Conservation (phyloP, 768 basidiomycete genomes). For the Amyloporia xantha region DNA sequence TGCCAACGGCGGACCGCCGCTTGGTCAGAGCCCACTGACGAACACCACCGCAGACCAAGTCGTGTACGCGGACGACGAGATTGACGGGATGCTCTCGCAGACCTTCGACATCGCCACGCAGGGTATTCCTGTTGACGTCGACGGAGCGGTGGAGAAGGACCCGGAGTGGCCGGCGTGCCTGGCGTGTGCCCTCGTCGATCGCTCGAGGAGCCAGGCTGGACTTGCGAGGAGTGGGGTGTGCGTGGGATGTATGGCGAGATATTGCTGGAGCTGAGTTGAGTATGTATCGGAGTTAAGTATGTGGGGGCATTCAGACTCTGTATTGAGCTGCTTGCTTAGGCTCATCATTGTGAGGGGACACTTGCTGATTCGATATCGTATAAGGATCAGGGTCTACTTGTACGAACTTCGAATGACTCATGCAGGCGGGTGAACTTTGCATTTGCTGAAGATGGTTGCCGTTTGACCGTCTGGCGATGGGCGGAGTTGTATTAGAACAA, state of each 20-base stretch:
- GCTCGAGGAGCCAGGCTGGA: constrained; percentile 16
- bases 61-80: constrained; percentile 29
- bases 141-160: constrained; percentile 28
- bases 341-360: too few relatives aligned
- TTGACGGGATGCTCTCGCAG: constrained; percentile 41
- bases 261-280: constrained; percentile 27
- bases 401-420: too few relatives aligned
- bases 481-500: too few relatives aligned
- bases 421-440: too few relatives aligned
- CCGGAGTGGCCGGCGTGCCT: constrained; percentile 57
- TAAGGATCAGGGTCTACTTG: too few relatives aligned
- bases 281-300: too few relatives aligned
- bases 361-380: too few relatives aligned
- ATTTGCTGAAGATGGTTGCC: too few relatives aligned
- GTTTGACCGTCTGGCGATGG: too few relatives aligned
- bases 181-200: constrained; percentile 59
- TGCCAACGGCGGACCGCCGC: constrained; percentile 44
- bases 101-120: constrained; percentile 37
- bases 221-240: constrained; percentile 18
- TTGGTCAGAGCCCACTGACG: constrained; percentile 30
- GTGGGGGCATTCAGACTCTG: too few relatives aligned
- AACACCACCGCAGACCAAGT: constrained; percentile 37
- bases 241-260: constrained; percentile 21
- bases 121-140: constrained; percentile 28
- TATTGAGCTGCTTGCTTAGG: too few relatives aligned